These are phyloP conservation scores for Picochlorum sp. DNA, from an alignment of 139 green algal species.

Conservation along the genomic window DNA sequence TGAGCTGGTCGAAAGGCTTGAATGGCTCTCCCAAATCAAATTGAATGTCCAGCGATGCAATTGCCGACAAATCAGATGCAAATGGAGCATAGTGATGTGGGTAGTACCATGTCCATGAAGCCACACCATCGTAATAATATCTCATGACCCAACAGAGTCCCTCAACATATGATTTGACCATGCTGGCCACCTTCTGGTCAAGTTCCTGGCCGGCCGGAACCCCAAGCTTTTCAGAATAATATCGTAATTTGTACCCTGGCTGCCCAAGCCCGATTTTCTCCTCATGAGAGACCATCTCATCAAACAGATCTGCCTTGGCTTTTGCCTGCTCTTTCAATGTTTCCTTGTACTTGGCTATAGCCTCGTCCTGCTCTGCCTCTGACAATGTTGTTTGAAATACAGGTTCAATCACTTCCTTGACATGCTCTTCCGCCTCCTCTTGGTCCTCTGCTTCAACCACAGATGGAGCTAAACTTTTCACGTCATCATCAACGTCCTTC, in stretches of 20 bases:
- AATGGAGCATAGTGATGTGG: slow-evolving; percentile 99
- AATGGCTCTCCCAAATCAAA: slow-evolving; percentile 85
- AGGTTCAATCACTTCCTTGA: slow-evolving; percentile 42
- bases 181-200: slow-evolving; percentile 13
- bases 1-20: slow-evolving; percentile 96
- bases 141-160: slow-evolving; percentile 94
- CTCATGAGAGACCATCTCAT: slow-evolving; percentile 73
- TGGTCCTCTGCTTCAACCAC: slow-evolving; percentile 9
- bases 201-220: slow-evolving; percentile 18
- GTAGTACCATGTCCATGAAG: slow-evolving; percentile 83
- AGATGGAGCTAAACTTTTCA: slow-evolving; percentile 14
- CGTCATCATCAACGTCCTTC: slow-evolving; percentile 4
- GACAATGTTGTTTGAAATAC: slow-evolving; percentile 11
- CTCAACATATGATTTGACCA: slow-evolving; percentile 81
- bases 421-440: slow-evolving; percentile 21
- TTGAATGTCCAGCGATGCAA: slow-evolving; percentile 51
- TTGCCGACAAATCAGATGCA: slow-evolving; percentile 77
- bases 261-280: slow-evolving; percentile 77
- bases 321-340: slow-evolving; percentile 63
- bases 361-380: slow-evolving; percentile 16
- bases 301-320: slow-evolving; percentile 70
- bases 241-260: slow-evolving; percentile 84
- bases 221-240: slow-evolving; percentile 63
- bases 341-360: slow-evolving; percentile 47
- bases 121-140: slow-evolving; percentile 85